Conservation (phyloP, 2,329 filamentous ascomycete species). For the Pseudovirgaria hyperparasitica region DNA sequence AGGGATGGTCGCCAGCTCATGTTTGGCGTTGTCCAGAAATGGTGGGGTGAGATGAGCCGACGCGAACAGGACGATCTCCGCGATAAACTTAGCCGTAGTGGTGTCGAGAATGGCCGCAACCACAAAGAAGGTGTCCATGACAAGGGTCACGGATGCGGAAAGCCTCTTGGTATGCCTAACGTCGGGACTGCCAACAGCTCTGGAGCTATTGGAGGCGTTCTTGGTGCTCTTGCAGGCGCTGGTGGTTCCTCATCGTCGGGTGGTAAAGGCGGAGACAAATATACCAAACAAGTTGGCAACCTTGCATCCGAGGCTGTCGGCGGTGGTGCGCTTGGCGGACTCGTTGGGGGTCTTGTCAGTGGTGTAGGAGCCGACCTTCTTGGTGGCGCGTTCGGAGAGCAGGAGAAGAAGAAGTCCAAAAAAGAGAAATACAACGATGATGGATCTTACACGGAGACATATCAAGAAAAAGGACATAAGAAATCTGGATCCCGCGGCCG, state of each 20-base stretch:
- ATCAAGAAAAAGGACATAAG: conserved; percentile 48
- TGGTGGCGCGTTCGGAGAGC: conserved; percentile 41
- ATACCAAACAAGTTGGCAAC: conserved; percentile 30
- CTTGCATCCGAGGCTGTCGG: conserved; percentile 47
- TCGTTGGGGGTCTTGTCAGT: conserved; percentile 56
- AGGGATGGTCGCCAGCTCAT: conserved; percentile 61
- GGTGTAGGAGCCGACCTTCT: conserved; percentile 49
- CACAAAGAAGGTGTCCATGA: conserved; percentile 79
- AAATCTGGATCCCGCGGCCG: conserved; percentile 16
- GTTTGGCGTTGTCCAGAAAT: conserved; percentile 68
- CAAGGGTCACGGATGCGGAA: conserved; percentile 74
- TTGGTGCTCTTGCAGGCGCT: conserved; percentile 22
- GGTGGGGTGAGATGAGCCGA: conserved; percentile 62
- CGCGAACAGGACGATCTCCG: conserved; percentile 55
- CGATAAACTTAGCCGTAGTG: conserved; percentile 61
- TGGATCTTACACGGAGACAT: conserved; percentile 47
- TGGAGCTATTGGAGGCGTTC: conserved; percentile 30
- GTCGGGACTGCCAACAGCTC: conserved; percentile 25
- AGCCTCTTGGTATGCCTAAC: conserved; percentile 65
- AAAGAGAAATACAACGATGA: conserved; percentile 43
- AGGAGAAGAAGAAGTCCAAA: conserved; percentile 42
- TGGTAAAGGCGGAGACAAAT: conserved; percentile 29
- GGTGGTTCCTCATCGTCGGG: conserved; percentile 17
- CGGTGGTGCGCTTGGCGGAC: conserved; percentile 53
- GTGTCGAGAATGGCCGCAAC: conserved; percentile 66